Evolutionary conservation across 106 monocot genomes (phyloP), one percentile per base, ranked within the genome.

Genomic region (Narthecium ossifragum): DNA sequence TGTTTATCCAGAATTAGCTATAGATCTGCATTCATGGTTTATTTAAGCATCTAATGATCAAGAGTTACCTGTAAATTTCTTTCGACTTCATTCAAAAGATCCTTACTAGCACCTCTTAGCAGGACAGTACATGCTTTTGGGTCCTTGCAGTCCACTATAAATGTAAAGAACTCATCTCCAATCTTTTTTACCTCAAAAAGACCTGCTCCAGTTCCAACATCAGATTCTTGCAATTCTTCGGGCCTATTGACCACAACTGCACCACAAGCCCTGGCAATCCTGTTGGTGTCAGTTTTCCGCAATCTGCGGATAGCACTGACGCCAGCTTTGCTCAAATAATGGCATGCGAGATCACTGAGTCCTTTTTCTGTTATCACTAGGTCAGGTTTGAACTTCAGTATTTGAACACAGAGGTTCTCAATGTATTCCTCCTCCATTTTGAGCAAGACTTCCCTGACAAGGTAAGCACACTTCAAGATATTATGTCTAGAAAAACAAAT

Each of bases 371-470:
- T 90, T 31, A 94, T 83, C 25, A 94, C 86, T 57, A 94, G 61
- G 54, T 94, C 90, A 31, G 90, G 94, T 59, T 94, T 90, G 65
- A 94, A 94, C 63, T 86, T 94, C 41, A 94, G 48, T 64, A 94
- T 80, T 53, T 90, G 86, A 31, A 67, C 55, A 28, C 94, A 94
- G 0, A 94, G 62, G 36, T 90, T 90, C 67, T 94, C 74, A 61
- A 90, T 94, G 64, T 90, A 94, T 66, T 94, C 94, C 52, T 94
- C 94, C 62, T 94, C 94, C 83, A 94, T 71, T 73, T 90, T 90
- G 59, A 94, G 70, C 38, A 94, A 54, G 46, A 90, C 70, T 43
- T 80, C 85, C 94, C 93, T 94, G 67, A 18, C 17, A 78, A 86
- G 31, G 15, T 14, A 27, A 15, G 29, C 1, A 28, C 12, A 14